Base-by-base conservation (phyloP, 1,284 basidiomycete species). In the Moniliophthora roreri region DNA sequence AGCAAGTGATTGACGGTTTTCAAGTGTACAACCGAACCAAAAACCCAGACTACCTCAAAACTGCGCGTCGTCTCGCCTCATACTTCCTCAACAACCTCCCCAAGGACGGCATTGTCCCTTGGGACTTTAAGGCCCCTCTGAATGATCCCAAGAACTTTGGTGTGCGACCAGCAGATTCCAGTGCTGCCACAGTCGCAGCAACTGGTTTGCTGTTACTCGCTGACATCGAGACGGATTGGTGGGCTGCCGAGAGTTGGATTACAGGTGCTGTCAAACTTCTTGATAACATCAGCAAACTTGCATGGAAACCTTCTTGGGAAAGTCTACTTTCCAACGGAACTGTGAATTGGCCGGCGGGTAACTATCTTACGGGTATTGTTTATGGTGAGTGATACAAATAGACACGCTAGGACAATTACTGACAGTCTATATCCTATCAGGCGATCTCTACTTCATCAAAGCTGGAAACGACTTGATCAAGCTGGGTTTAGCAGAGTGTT, bases 91-190 rank as follows among this genome's bases (percentile, higher is more conserved):
- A 67, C n/a, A 69, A 80, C 53, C 66, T 87, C 10, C 85, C 85
- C 2, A 55, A 66, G 6, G 75, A 80, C 56, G 81, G 80, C 0
- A 75, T 89, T 48, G 77, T 86, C 15, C 85, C 85, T 18, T 89
- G 86, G 85, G 85, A 88, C 63, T 89, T 87, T 67, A 78, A 87
- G 54, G 86, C 84, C 2, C 85, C 85, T 2, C 59, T 50, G 74
- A 24, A 63, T 63, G 18, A 77, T 78, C 4, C 53, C 66, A 6
- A 77, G 80, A 0, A 72, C 78, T 15, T 39, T n/a, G 53, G 53
- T 11, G 39, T 48, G 18, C 50, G 45, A n/a, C 80, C 82, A 1
- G 82, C 84, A 3, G 87, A 89, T 68, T 81, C 82, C 4, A 87
- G 85, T 15, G 84, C 86, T 2, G 81, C 84, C 1, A 82, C 77